A percentile compares a stretch with the other conserved stretches of the same genome.
Evolutionary conservation across 257 asterid genomes (phyloP).

Genomic region (Solanum chaucha): DNA sequence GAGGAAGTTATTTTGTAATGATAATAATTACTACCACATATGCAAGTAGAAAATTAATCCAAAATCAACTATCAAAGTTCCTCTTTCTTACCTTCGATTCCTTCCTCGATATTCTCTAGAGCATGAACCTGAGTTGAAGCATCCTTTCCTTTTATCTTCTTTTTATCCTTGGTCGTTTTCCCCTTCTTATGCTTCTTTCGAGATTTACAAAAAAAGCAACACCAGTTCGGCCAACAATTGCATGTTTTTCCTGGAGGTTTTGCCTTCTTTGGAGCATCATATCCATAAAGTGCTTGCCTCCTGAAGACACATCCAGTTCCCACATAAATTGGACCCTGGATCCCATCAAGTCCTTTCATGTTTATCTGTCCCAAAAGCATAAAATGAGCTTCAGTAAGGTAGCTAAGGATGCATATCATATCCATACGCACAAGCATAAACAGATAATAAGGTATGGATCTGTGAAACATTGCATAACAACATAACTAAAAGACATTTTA

Average conservation of each 20-base stretch:
- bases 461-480: background rate
- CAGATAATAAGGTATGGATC: background rate
- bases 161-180: constrained; percentile 28
- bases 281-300: constrained; percentile 65
- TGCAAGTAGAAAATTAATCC: background rate
- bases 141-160: constrained; percentile 31
- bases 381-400: background rate
- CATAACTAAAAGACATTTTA: background rate
- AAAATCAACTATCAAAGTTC: background rate
- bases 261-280: constrained; percentile 49
- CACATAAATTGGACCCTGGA: constrained; percentile 68
- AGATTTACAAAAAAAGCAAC: constrained; percentile 39
- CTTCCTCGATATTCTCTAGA: constrained; percentile 59
- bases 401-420: background rate
- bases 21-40: background rate
- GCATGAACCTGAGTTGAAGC: constrained; percentile 42
- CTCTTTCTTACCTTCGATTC: constrained; percentile 40
- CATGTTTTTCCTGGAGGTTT: constrained; percentile 48
- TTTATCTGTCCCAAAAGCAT: constrained; percentile 37
- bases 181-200: constrained; percentile 31
- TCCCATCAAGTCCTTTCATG: constrained; percentile 73
- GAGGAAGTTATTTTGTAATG: background rate
- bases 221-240: constrained; percentile 48
- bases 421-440: background rate
- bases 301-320: constrained; percentile 72